phyloP scores from a whole-genome alignment of 2,329 filamentous ascomycete genomes.

The Colletotrichum horii region DNA sequence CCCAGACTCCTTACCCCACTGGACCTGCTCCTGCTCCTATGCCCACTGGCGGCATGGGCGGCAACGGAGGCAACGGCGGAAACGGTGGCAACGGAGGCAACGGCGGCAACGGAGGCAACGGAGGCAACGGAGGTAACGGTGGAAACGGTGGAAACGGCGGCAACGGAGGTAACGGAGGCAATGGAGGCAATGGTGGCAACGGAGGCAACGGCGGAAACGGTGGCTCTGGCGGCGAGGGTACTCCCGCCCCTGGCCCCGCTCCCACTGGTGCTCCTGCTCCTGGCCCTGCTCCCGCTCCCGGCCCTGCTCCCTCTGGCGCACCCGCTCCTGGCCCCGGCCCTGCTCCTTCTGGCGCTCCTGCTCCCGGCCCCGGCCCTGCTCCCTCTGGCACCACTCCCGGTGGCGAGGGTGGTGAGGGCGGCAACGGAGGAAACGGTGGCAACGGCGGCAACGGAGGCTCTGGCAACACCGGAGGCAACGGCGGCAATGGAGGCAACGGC shows the following conservation, averaged over 20 bases:
- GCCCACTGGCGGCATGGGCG: not conserved
- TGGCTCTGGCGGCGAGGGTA: not conserved
- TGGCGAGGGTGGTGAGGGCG: not conserved
- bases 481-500: not conserved
- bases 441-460: not conserved
- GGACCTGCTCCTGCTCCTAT: not conserved
- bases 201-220: not conserved
- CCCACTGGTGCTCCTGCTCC: not conserved
- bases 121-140: not conserved
- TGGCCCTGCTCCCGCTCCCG: not conserved
- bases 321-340: not conserved
- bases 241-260: not conserved
- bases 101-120: not conserved
- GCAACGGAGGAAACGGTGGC: not conserved
- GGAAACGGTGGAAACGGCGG: not conserved
- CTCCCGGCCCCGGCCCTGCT: not conserved
- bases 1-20: not conserved
- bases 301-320: not conserved
- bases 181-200: not conserved
- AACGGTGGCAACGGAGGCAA: not conserved
- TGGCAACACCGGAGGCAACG: not conserved
- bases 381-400: not conserved
- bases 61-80: not conserved
- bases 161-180: not conserved
- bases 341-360: not conserved